Evolutionary conservation across 2,329 filamentous ascomycete genomes (phyloP).

Genomic region (Pyrenophora tritici-repentis): DNA sequence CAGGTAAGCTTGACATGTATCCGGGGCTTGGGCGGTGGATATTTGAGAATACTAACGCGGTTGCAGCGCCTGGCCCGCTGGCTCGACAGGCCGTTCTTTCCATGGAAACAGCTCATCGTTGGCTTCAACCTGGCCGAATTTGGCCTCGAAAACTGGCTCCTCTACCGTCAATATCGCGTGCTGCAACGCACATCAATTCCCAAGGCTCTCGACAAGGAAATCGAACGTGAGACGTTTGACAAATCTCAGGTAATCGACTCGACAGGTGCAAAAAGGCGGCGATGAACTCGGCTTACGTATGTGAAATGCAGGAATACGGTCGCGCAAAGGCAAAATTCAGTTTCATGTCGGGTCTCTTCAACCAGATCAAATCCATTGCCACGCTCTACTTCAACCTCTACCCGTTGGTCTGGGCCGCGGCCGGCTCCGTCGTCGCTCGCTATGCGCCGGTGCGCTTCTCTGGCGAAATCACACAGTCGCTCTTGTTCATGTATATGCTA

Average conservation of each 20-base stretch:
- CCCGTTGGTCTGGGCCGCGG: conserved; percentile 85
- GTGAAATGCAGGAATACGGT: conserved; percentile 70
- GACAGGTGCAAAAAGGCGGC: neutral
- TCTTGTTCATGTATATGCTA: conserved; percentile 89
- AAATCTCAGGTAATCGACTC: conserved; percentile 70
- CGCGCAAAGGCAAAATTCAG: conserved; percentile 92
- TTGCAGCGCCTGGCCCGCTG: conserved; percentile 72
- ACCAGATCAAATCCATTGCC: conserved; percentile 83
- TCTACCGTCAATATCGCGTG: conserved; percentile 85
- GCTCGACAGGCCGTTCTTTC: conserved; percentile 90
- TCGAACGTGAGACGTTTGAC: conserved; percentile 88
- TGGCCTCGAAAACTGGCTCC: conserved; percentile 86
- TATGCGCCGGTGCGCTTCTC: conserved; percentile 79
- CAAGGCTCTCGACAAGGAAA: conserved; percentile 84
- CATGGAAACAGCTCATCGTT: conserved; percentile 96
- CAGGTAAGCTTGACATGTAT: conserved; percentile 26
- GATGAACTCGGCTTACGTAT: conserved; percentile 21
- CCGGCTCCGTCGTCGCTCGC: conserved; percentile 72
- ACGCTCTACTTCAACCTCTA: conserved; percentile 91
- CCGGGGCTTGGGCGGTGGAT: neutral
- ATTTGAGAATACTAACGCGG: conserved; percentile 15
- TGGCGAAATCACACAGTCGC: conserved; percentile 91
- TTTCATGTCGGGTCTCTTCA: conserved; percentile 79
- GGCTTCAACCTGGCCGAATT: conserved; percentile 94
- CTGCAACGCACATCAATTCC: conserved; percentile 80